Conservation (phyloP, 1,284 basidiomycete species). For the Ustilago lituana region DNA sequence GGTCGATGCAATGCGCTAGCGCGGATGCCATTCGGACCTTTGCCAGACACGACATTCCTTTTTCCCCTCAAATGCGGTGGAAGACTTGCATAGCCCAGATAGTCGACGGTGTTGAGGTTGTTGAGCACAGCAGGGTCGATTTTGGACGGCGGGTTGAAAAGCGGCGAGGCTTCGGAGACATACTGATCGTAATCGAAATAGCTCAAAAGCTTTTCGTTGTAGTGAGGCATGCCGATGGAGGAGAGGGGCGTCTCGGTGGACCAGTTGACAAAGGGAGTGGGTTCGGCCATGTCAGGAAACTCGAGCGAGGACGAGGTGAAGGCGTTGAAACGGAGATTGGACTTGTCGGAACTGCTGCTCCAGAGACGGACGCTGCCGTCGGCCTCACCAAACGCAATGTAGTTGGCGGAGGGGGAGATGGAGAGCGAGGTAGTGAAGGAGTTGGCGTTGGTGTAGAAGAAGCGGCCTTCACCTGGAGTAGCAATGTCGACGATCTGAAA, state of each 20-base stretch:
- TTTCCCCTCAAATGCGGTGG: slow-evolving; percentile 84
- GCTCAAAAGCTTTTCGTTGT: slow-evolving; percentile 80
- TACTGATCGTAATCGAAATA: slow-evolving; percentile 71
- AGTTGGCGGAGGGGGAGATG: slow-evolving; percentile 85
- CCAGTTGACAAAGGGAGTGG: slow-evolving; percentile 80
- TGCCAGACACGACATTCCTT: slow-evolving; percentile 77
- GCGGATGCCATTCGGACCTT: slow-evolving; percentile 47
- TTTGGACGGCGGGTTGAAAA: slow-evolving; percentile 75
- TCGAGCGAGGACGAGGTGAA: slow-evolving; percentile 84
- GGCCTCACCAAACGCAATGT: slow-evolving; percentile 90
- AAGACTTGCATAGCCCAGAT: slow-evolving; percentile 83
- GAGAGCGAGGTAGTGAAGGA: slow-evolving; percentile 84
- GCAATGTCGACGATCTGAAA: slow-evolving; percentile 88
- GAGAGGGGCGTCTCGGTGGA: slow-evolving; percentile 87
- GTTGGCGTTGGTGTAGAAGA: slow-evolving; percentile 74
- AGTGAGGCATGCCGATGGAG: slow-evolving; percentile 87
- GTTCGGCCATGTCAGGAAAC: slow-evolving; percentile 80
- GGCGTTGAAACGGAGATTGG: slow-evolving; percentile 77
- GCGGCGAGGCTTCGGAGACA: slow-evolving; percentile 67
- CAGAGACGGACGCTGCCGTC: slow-evolving; percentile 86
- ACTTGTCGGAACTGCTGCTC: slow-evolving; percentile 73
- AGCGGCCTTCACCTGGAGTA: slow-evolving; percentile 76
- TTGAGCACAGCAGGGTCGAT: slow-evolving; percentile 81
- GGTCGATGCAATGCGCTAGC: slow-evolving; percentile 46
- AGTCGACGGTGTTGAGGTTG: slow-evolving; percentile 85